Evolutionary conservation across 129 eudicot genomes (phyloP), one percentile per base, ranked within the genome.

Genomic region (Pseudognaphalium luteoalbum): DNA sequence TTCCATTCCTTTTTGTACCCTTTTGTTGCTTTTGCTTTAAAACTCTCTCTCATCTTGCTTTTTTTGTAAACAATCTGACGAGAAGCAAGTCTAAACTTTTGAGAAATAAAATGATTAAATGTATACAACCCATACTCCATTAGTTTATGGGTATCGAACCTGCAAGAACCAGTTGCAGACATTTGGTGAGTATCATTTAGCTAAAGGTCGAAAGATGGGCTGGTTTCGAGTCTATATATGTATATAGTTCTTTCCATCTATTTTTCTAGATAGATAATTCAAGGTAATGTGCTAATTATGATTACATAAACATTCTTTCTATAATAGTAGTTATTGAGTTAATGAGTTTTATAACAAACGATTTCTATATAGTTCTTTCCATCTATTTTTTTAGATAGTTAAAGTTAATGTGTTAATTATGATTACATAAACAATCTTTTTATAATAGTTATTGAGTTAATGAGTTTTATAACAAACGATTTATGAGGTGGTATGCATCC

Each of bases 1-100:
- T 57, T 72, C 19, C 22, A 37, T 54, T 37, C 75, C 65, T 37
- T 82, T 77, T 78, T 77, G 76, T 67, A 66, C 69, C 67, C 63
- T 66, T 42, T 66, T 47, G 34, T 76, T 82, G 86, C 86, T 82
- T 77, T 82, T 82, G 76, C 86, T 82, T 83, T 14, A 73, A 83
- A 83, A 78, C 73, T 73, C 47, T 50, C 59, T 73, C 72, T 72
- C 68, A 75, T 44, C 54, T 81, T 81, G 81, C 77, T 75, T 81
- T 21, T 29, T n/a, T 28, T 42, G 35, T 63, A 74, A 81, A 74
- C 79, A 70, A 74, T 74, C 59, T 9, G 20, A 42, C 41, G 71
- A 74, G 60, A 80, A 80, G 73, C 79, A 72, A 66, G 61, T 59
- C 15, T 57, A 47, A 22, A 39, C 42, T 25, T 28, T 22, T 50